These are phyloP conservation scores for Aureobasidium zeae DNA, from an alignment of 2,329 filamentous ascomycete genomes.

Conservation along the genomic window DNA sequence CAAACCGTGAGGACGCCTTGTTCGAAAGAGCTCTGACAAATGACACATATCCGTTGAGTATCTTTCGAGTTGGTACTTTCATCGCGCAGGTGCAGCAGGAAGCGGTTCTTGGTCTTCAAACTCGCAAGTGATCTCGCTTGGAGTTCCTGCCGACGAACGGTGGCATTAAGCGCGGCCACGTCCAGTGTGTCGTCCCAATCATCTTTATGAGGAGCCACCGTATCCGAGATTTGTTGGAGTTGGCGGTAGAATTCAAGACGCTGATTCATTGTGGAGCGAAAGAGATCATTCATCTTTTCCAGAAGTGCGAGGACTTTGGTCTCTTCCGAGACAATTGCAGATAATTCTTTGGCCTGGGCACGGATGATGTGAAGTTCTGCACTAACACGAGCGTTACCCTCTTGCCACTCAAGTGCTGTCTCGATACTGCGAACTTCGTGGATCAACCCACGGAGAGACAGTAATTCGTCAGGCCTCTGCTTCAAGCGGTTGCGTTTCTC, in stretches of 20 bases:
- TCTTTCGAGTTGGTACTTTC: conserved; percentile 54
- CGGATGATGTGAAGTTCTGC: conserved; percentile 59
- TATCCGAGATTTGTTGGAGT: conserved; percentile 83
- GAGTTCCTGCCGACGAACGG: conserved; percentile 40
- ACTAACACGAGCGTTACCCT: conserved; percentile 45
- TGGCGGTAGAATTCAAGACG: conserved; percentile 86
- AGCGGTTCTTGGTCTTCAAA: conserved; percentile 65
- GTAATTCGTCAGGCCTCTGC: conserved; percentile 43
- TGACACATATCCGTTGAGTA: conserved; percentile 62
- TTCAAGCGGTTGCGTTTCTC: conserved; percentile 37
- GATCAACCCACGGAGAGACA: conserved; percentile 62
- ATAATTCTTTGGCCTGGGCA: conserved; percentile 52
- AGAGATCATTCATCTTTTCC: conserved; percentile 65
- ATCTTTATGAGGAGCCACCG: conserved; percentile 65
- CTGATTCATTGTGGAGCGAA: conserved; percentile 71
- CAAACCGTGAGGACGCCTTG: conserved; percentile 77
- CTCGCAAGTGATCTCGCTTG: conserved; percentile 51
- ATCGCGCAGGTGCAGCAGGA: conserved; percentile 53
- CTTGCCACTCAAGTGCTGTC: conserved; percentile 51
- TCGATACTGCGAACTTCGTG: conserved; percentile 58
- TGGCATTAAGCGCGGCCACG: conserved; percentile 35
- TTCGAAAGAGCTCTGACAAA: conserved; percentile 70
- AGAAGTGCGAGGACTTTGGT: conserved; percentile 42
- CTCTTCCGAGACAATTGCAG: conserved; percentile 43
- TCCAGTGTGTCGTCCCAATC: conserved; percentile 50